phyloP scores from a whole-genome alignment of 768 basidiomycete genomes.

The Leccinellum albellum region DNA sequence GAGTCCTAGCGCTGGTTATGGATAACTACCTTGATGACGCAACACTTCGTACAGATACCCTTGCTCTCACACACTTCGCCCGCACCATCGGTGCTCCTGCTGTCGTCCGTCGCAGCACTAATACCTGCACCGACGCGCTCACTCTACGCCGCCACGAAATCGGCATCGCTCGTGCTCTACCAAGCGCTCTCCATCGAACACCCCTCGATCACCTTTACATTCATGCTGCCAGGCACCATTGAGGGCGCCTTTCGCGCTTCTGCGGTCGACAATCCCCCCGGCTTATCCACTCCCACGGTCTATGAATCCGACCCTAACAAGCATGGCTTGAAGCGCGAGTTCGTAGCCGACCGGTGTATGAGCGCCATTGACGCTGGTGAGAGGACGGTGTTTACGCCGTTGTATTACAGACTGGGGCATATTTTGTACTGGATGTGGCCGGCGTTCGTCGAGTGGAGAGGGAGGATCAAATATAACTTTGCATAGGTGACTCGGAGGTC shows the following conservation, averaged over 20 bases:
- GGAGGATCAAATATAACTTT: conserved; percentile 65
- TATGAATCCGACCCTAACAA: conserved; percentile 52
- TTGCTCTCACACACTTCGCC: conserved; percentile 59
- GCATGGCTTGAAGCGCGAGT: conserved; percentile 54
- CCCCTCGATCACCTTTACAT: conserved; percentile 59
- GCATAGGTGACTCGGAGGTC: conserved; percentile 1
- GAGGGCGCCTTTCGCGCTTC: conserved; percentile 77
- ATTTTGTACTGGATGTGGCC: conserved; percentile 67
- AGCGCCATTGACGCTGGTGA: conserved; percentile 55
- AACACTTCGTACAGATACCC: conserved; percentile 55
- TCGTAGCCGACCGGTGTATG: conserved; percentile 59
- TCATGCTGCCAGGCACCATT: conserved; percentile 64
- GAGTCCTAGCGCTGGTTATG: conserved; percentile 23
- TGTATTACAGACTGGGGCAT: conserved; percentile 43
- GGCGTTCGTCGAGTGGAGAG: conserved; percentile 50
- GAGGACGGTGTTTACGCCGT: conserved; percentile 58
- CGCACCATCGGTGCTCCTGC: conserved; percentile 69
- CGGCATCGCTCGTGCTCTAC: conserved; percentile 72
- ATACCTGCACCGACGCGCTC: conserved; percentile 85
- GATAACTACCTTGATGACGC: neutral
- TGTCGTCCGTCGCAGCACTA: conserved; percentile 75
- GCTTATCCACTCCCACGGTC: conserved; percentile 27
- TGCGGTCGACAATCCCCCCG: conserved; percentile 57
- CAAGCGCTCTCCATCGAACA: conserved; percentile 81
- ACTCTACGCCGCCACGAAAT: conserved; percentile 81